These are phyloP conservation scores for Chrysoporthe cubensis DNA, from an alignment of 2,329 filamentous ascomycete genomes.

Conservation along the genomic window DNA sequence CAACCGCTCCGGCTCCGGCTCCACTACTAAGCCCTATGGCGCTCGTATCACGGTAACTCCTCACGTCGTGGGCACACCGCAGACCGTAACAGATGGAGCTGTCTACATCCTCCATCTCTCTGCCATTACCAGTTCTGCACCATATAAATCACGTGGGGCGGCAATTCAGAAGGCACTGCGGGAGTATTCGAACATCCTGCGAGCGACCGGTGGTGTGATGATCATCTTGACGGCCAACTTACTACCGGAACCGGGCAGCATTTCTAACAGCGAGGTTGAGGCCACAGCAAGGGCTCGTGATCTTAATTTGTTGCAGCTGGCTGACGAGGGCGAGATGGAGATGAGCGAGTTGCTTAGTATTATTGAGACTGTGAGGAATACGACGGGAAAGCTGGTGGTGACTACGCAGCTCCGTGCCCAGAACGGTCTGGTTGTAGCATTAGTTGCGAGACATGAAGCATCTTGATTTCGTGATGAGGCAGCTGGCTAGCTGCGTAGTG, in stretches of 20 bases:
- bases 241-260: conserved; percentile 33
- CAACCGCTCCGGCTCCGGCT: not conserved
- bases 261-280: conserved; percentile 32
- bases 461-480: not conserved
- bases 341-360: conserved; percentile 37
- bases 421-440: not conserved
- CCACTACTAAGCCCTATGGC: not conserved
- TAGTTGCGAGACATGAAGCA: conserved; percentile 7
- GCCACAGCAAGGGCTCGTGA: conserved; percentile 36
- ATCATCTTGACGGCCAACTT: conserved; percentile 37
- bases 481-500: too few relatives aligned
- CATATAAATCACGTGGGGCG: not conserved
- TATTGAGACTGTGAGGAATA: conserved; percentile 35
- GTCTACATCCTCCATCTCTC: conserved; percentile 41
- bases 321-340: conserved; percentile 36
- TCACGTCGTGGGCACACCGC: conserved; percentile 30
- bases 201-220: conserved; percentile 32
- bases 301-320: conserved; percentile 37
- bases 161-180: conserved; percentile 36
- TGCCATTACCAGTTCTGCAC: conserved; percentile 23
- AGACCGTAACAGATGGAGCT: conserved; percentile 38
- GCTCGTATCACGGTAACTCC: not conserved
- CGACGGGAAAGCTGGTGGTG: conserved; percentile 33
- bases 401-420: conserved; percentile 32
- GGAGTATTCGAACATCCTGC: conserved; percentile 39